Evolutionary conservation across 306 rosid genomes (phyloP), one percentile per base, ranked within the genome.

Genomic region (Cucumis melo): DNA sequence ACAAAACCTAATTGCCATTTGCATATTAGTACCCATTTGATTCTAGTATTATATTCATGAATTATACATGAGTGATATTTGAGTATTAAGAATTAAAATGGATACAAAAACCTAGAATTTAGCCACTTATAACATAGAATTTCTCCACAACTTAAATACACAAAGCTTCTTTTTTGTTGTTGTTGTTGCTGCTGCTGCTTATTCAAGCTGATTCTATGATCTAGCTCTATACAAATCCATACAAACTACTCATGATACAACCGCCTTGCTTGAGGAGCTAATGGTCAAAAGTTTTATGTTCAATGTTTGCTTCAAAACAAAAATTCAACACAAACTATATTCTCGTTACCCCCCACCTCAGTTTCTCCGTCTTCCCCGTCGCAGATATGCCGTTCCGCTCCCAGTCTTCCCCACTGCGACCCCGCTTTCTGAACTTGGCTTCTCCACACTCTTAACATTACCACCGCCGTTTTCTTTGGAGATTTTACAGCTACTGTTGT

Each of bases 181-280:
- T 3, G 29, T 27, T 27, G 29, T 27, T 27, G 29, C 2, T 6
- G 13, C 10, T 29, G 61, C 17, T 51, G 41, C 42, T 73, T 73
- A 68, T 68, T 68, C 51, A 73, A 73, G 62, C 61, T 73, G 77
- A 73, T 53, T 51, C 77, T 51, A 29, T 53, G 15, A 73, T 73
- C 61, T 73, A 51, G 77, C 77, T 73, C 77, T 73, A 53, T 73
- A 51, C 77, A 73, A 10, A 51, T 29, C 77, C 77, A 6, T 72
- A 51, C 54, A 51, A 51, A 60, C 76, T 72, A 72, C 76, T 51
- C 7, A 72, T 72, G 17, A 50, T 72, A 73, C 62, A 73, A 73
- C 2, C 34, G 27, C 61, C 77, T 73, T 32, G 46, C 29, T 53
- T 50, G 8, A 72, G 76, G 8, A 72, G 76, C 58, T 27, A 50